Base-by-base conservation (phyloP, 495 filamentous ascomycete species). In the Ramalina intermedia region DNA sequence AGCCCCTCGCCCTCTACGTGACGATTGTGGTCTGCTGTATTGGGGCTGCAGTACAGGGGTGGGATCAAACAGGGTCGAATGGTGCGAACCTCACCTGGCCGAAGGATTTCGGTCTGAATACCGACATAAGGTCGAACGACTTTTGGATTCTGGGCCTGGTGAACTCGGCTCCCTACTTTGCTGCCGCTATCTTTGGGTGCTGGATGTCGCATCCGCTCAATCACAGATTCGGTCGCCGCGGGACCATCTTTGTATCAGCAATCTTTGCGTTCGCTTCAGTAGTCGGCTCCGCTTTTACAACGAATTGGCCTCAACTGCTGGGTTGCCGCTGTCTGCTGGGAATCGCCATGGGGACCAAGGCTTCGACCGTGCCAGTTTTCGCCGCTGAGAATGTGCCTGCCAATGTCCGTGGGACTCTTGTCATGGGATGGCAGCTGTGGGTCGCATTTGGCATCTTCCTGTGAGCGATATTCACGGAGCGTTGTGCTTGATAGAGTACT, bases 1-100 rank as follows among this genome's bases (percentile, higher is more conserved):
- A 82, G 51, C 82, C 82, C 6, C 56, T 46, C 47, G 64, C 71
- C 21, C 73, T 87, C 13, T 87, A 84, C 60, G 71, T 82, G 37
- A 84, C 81, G 24, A 80, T 87, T 55, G 67, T 76, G 37, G 69
- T 84, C 16, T 81, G 77, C 56, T 84, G 82, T 21, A 75, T 87
- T 43, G 82, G 76, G 24, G 82, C 82, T 42, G 80, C 80, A 7
- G 76, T 82, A 4, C 81, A 84, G 49, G 76, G 75, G 26, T 83
- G 79, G 80, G 80, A 84, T 58, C 79, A 84, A 53, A 82, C 80
- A n/a, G 80, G 79, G n/a, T 78, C 75, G 43, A 84, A 85, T 51
- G 81, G 80, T 41, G 81, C 81, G 27, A 84, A 84, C 47, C 58
- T 85, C 37, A 70, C 69, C 17, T 84, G 81, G 58, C 75, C 76